Conservation (phyloP, 1,284 basidiomycete species). For the Athelia psychrophila region DNA sequence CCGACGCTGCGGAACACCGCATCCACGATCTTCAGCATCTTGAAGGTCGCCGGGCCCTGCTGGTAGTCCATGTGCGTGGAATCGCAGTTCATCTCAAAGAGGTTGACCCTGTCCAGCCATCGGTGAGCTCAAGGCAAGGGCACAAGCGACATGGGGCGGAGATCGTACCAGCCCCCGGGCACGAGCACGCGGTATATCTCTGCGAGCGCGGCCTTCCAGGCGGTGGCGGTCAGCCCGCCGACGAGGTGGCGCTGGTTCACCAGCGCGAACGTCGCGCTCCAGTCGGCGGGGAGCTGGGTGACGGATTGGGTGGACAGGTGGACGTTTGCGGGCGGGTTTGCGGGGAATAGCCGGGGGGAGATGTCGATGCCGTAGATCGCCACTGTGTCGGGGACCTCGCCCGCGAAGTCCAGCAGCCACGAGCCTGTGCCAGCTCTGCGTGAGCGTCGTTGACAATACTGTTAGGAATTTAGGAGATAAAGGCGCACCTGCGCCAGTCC, state of each 20-base stretch:
- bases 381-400: slow-evolving; percentile 1
- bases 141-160: no score
- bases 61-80: slow-evolving; percentile 1
- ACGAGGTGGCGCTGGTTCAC: slow-evolving; percentile 26
- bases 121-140: no score
- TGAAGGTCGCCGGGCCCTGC: slow-evolving; percentile 10
- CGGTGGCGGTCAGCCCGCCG: slow-evolving; percentile 12
- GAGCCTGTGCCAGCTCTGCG: slow-evolving; percentile 5
- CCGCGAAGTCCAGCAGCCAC: slow-evolving; percentile 14
- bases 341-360: slow-evolving; percentile 19
- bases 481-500: slow-evolving; percentile 19
- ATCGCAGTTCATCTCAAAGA: slow-evolving; percentile 15
- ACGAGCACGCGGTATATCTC: slow-evolving; percentile 23
- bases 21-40: slow-evolving; percentile 7
- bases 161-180: no score
- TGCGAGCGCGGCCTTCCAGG: slow-evolving; percentile 18
- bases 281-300: slow-evolving; percentile 17
- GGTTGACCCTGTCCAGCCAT: no score
- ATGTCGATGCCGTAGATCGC: slow-evolving; percentile 18
- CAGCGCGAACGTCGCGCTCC: slow-evolving; percentile 20
- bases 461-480: background rate
- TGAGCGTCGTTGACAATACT: no score
- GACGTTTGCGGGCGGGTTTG: slow-evolving; percentile 13
- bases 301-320: slow-evolving; percentile 16
- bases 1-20: slow-evolving; percentile 12